Evolutionary conservation across 1,139 yeast species (phyloP).

Genomic region (Scheffersomyces quercinus): DNA sequence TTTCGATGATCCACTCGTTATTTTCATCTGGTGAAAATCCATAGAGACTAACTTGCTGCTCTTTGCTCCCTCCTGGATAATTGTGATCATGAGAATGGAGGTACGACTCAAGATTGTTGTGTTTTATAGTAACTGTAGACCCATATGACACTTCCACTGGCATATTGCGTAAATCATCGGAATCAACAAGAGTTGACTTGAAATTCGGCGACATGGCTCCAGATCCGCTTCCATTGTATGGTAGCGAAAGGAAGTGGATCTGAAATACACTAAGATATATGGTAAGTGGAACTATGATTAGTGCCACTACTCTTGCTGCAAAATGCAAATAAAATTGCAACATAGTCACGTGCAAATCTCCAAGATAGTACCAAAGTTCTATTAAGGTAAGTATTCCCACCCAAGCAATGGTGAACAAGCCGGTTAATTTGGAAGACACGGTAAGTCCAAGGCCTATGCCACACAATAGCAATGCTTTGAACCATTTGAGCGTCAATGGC

Average conservation of each 20-base stretch:
- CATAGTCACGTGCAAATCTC: slow-evolving; percentile 51
- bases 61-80: slow-evolving; percentile 56
- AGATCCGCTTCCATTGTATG: slow-evolving; percentile 51
- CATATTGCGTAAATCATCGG: slow-evolving; percentile 33
- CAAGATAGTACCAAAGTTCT: slow-evolving; percentile 57
- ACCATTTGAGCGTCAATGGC: slow-evolving; percentile 49
- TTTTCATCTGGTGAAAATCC: slow-evolving; percentile 50
- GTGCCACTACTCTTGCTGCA: slow-evolving; percentile 28
- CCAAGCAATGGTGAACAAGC: slow-evolving; percentile 56
- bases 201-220: slow-evolving; percentile 57
- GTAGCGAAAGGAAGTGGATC: slow-evolving; percentile 50
- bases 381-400: slow-evolving; percentile 37
- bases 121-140: slow-evolving; percentile 65
- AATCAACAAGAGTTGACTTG: slow-evolving; percentile 50
- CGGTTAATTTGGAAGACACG: slow-evolving; percentile 55
- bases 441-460: slow-evolving; percentile 56
- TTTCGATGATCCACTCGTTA: slow-evolving; percentile 71
- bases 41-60: slow-evolving; percentile 71
- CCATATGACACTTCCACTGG: slow-evolving; percentile 63
- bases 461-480: slow-evolving; percentile 35
- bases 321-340: slow-evolving; percentile 31
- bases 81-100: slow-evolving; percentile 63
- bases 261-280: slow-evolving; percentile 51
- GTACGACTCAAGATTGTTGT: slow-evolving; percentile 60
- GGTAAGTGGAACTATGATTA: slow-evolving; percentile 49